phyloP scores from a whole-genome alignment of 2,329 filamentous ascomycete genomes.

The Fonsecaea monophora region DNA sequence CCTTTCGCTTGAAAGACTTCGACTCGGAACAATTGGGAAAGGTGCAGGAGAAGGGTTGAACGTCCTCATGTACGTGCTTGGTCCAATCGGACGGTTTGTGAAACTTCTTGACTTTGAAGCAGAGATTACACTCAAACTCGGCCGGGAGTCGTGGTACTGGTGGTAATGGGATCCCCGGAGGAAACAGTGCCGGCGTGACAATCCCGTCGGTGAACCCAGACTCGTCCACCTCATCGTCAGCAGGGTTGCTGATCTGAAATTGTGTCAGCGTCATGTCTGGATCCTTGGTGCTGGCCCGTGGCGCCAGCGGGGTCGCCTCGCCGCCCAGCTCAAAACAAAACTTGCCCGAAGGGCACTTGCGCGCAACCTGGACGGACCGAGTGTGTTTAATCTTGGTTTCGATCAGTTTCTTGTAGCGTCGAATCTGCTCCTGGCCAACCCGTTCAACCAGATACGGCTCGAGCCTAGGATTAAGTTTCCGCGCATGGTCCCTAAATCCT shows the following conservation, averaged over 20 bases:
- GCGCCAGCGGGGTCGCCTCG: slow-evolving; percentile 66
- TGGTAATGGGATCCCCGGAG: slow-evolving; percentile 79
- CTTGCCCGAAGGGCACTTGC: slow-evolving; percentile 65
- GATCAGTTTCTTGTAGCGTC: slow-evolving; percentile 78
- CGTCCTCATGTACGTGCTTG: slow-evolving; percentile 92
- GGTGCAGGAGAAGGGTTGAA: slow-evolving; percentile 91
- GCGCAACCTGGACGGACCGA: slow-evolving; percentile 59
- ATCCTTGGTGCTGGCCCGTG: slow-evolving; percentile 60
- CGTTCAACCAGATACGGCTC: slow-evolving; percentile 74
- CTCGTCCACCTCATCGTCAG: slow-evolving; percentile 68
- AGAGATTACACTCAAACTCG: slow-evolving; percentile 87
- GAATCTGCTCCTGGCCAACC: slow-evolving; percentile 79
- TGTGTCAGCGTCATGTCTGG: slow-evolving; percentile 62
- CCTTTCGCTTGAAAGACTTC: slow-evolving; percentile 93
- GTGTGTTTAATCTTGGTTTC: slow-evolving; percentile 74
- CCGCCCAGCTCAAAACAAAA: slow-evolving; percentile 73
- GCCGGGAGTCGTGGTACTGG: slow-evolving; percentile 78
- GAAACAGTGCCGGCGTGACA: slow-evolving; percentile 76
- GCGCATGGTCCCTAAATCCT: slow-evolving; percentile 78
- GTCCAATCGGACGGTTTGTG: slow-evolving; percentile 96
- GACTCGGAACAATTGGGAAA: slow-evolving; percentile 82
- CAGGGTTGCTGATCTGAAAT: slow-evolving; percentile 63
- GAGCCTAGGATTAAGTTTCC: slow-evolving; percentile 75
- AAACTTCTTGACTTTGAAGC: slow-evolving; percentile 83
- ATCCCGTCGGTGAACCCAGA: slow-evolving; percentile 71